Conservation (phyloP, 2,329 filamentous ascomycete species). For the Cercospora citrullina region DNA sequence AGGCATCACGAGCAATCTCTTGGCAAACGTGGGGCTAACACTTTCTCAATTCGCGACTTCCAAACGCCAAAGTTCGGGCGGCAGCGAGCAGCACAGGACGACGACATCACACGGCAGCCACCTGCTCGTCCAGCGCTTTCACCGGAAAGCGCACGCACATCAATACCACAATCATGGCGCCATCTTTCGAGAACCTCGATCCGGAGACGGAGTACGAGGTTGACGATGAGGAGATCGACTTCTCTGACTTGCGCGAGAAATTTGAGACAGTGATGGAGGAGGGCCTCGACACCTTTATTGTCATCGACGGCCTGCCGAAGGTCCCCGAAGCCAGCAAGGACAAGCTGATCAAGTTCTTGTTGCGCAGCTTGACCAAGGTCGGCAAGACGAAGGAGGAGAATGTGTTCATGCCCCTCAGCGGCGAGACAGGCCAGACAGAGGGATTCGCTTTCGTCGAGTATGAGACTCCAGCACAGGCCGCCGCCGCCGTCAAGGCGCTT, state of each 20-base stretch:
- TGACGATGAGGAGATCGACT: slow-evolving; percentile 91
- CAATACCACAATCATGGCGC: slow-evolving; percentile 69
- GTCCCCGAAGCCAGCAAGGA: slow-evolving; percentile 88
- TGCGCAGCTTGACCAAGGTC: slow-evolving; percentile 86
- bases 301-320: slow-evolving; percentile 88
- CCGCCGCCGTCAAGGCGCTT: slow-evolving; percentile 84
- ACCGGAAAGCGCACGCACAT: slow-evolving; percentile 13
- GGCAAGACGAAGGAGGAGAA: slow-evolving; percentile 83
- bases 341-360: slow-evolving; percentile 93
- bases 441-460: slow-evolving; percentile 97
- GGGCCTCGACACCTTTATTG: slow-evolving; percentile 93
- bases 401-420: slow-evolving; percentile 84
- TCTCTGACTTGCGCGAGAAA: slow-evolving; percentile 89
- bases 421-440: slow-evolving; percentile 80
- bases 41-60: slow-evolving; percentile 5
- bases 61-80: neutral
- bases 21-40: slow-evolving; percentile 3
- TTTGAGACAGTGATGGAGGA: slow-evolving; percentile 96
- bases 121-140: slow-evolving; percentile 5
- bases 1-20: neutral
- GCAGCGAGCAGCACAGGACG: neutral
- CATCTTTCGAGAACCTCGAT: slow-evolving; percentile 82
- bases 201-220: slow-evolving; percentile 84
- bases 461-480: slow-evolving; percentile 83
- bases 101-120: neutral